Percentiles rank a stretch among this genome's conserved stretches.
These are phyloP conservation scores for Penicillium sp. DNA, from an alignment of 2,329 filamentous ascomycete genomes.

Conservation along the genomic window DNA sequence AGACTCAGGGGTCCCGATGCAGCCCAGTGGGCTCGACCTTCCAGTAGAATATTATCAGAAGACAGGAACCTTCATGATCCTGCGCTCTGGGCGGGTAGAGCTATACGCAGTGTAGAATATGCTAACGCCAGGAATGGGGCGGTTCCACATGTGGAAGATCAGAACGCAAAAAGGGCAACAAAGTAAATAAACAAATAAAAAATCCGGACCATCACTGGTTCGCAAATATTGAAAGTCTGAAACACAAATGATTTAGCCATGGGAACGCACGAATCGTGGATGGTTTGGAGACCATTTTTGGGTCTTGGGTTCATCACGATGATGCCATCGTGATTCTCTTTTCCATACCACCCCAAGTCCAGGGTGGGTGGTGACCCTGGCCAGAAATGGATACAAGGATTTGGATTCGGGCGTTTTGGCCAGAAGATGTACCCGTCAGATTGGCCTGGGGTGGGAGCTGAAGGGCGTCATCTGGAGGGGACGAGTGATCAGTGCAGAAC, in stretches of 20 bases:
- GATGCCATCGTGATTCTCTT: conserved; percentile 1
- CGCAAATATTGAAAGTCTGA: neutral
- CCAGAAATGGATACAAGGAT: neutral
- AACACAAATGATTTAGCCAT: neutral
- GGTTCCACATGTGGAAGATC: conserved; percentile 2
- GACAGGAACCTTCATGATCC: neutral
- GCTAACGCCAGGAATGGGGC: neutral
- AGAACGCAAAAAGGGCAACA: neutral
- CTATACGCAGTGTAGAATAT: neutral
- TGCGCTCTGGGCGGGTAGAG: neutral
- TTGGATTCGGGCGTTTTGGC: neutral
- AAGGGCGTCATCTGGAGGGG: conserved; percentile 18
- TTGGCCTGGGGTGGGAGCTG: conserved; percentile 5
- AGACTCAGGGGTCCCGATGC: conserved; percentile 11
- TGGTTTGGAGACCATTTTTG: neutral
- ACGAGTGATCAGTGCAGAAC: conserved; percentile 24
- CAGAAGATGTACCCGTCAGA: neutral
- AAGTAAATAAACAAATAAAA: neutral
- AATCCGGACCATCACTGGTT: neutral
- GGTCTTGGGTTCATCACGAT: neutral
- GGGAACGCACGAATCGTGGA: neutral
- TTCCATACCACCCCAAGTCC: neutral
- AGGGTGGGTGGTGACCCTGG: neutral
- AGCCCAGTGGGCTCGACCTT: neutral
- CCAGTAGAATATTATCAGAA: neutral